Percentiles rank a stretch among this genome's conserved stretches.
Evolutionary conservation across 768 basidiomycete genomes (phyloP).

Genomic region (Podaxis sp.): DNA sequence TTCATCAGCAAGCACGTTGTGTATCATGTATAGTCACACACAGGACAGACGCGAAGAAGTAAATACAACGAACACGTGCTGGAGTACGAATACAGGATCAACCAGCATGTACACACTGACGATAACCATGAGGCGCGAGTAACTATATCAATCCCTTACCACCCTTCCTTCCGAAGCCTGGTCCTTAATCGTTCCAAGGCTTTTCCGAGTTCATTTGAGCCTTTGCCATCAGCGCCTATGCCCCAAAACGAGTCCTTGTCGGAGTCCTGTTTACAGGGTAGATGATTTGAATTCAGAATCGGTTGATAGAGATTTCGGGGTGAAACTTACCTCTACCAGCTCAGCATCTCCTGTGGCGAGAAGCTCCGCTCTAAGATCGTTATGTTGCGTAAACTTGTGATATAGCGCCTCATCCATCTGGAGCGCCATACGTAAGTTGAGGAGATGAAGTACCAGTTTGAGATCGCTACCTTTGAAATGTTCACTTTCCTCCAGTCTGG

Average conservation of each 20-base stretch:
- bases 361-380: conserved; percentile 51
- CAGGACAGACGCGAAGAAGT: neutral
- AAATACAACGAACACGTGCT: conserved; percentile 11
- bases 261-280: conserved; percentile 45
- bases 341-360: conserved; percentile 62
- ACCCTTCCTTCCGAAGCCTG: conserved; percentile 34
- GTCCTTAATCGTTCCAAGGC: conserved; percentile 59
- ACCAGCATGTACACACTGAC: neutral
- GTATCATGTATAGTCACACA: neutral
- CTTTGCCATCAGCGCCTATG: conserved; percentile 58
- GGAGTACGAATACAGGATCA: neutral
- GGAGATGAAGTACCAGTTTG: neutral
- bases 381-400: conserved; percentile 71
- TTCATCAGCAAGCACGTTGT: conserved; percentile 11
- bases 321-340: conserved; percentile 55
- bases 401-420: conserved; percentile 66
- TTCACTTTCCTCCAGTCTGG: conserved; percentile 68
- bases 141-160: neutral
- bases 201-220: conserved; percentile 73
- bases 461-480: conserved; percentile 46
- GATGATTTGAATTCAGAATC: neutral
- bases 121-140: conserved; percentile 23
- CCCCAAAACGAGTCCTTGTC: conserved; percentile 79
- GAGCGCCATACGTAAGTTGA: neutral
- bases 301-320: neutral